These are phyloP conservation scores for Leucosporidium scottii DNA, from an alignment of 768 basidiomycete genomes.

Conservation along the genomic window DNA sequence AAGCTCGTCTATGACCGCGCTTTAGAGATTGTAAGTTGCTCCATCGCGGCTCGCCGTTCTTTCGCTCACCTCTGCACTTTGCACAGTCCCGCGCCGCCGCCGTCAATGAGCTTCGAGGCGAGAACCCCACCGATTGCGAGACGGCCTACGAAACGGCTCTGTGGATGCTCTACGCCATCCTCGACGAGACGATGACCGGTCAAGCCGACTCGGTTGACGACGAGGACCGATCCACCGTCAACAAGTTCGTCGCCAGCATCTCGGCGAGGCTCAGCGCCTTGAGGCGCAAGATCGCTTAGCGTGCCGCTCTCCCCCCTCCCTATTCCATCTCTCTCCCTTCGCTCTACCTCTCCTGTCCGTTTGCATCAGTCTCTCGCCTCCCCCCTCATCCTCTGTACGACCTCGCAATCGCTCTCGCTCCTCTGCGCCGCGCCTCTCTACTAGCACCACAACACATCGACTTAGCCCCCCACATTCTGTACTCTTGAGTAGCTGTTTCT, in stretches of 20 bases:
- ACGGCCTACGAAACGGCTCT: slow-evolving; percentile 89
- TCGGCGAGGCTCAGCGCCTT: slow-evolving; percentile 16
- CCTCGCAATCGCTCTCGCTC: background rate
- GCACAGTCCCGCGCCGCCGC: slow-evolving; percentile 83
- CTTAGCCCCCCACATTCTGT: background rate
- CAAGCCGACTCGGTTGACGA: slow-evolving; percentile 40
- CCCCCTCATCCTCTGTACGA: background rate
- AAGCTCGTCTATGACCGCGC: slow-evolving; percentile 90
- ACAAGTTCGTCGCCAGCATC: slow-evolving; percentile 38
- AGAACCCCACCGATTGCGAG: slow-evolving; percentile 74
- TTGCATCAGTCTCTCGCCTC: background rate
- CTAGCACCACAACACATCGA: too few species aligned
- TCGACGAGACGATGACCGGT: slow-evolving; percentile 57
- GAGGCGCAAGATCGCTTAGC: slow-evolving; percentile 22
- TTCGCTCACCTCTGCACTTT: background rate
- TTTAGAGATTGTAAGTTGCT: slow-evolving; percentile 61
- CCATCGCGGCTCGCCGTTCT: background rate
- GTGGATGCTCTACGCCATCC: slow-evolving; percentile 85
- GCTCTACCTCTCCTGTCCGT: background rate
- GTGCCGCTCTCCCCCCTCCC: background rate
- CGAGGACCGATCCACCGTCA: slow-evolving; percentile 43
- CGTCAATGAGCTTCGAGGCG: slow-evolving; percentile 75
- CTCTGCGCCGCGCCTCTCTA: background rate
- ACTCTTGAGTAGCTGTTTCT: background rate
- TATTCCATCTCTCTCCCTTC: background rate